Evolutionary conservation across 108 stramenopile genomes (phyloP).

Genomic region (Fragilariopsis cylindrus): DNA sequence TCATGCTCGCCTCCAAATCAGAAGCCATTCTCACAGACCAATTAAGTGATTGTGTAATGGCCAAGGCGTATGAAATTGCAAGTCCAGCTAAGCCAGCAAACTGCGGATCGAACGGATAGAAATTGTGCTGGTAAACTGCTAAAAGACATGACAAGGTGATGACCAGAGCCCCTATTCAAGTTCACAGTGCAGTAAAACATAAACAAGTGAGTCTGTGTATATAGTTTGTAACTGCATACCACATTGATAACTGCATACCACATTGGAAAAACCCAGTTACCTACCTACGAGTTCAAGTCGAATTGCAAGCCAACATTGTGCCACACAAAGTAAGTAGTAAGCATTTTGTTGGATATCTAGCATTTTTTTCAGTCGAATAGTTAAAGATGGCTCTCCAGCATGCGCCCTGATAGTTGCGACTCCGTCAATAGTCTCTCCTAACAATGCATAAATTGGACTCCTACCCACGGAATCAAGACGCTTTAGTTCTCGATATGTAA

Average conservation of each 20-base stretch:
- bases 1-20: constrained; percentile 89
- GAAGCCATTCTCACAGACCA: constrained; percentile 88
- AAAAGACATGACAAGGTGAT: constrained; percentile 67
- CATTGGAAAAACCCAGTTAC: not conserved
- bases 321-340: constrained; percentile 22
- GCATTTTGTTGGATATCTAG: constrained; percentile 70
- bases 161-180: not conserved
- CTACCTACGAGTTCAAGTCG: constrained; percentile 73
- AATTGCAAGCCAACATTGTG: constrained; percentile 89
- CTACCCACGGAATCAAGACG: constrained; percentile 83
- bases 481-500: constrained; percentile 90
- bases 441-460: constrained; percentile 90
- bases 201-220: too few relatives aligned
- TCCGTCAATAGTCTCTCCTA: constrained; percentile 93
- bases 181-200: too few relatives aligned
- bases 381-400: constrained; percentile 68
- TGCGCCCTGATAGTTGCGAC: constrained; percentile 93
- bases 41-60: constrained; percentile 86
- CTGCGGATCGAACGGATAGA: constrained; percentile 34
- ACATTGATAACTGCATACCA: too few relatives aligned
- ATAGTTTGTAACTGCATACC: too few relatives aligned
- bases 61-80: constrained; percentile 83
- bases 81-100: constrained; percentile 90
- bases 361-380: constrained; percentile 58
- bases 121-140: constrained; percentile 57